phyloP scores from a whole-genome alignment of 1,284 basidiomycete genomes.

The Ustilago loliicola region DNA sequence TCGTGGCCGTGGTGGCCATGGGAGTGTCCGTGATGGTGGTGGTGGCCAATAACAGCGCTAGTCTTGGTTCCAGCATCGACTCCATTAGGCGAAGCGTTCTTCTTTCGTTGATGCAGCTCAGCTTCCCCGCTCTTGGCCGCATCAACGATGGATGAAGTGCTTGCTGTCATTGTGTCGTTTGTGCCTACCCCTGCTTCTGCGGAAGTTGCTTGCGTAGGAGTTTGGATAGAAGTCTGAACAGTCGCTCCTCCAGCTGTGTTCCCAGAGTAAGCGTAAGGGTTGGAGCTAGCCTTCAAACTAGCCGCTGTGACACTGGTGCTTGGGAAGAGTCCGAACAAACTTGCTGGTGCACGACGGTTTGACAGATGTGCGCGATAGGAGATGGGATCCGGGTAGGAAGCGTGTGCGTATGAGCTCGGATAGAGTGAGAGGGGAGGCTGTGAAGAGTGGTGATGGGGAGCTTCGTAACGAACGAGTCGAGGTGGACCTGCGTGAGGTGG shows the following conservation, averaged over 20 bases:
- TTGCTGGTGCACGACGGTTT: constrained; percentile 47
- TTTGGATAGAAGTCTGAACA: constrained; percentile 15
- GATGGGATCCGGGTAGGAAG: constrained; percentile 38
- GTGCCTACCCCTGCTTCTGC: neutral
- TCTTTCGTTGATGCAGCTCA: constrained; percentile 32
- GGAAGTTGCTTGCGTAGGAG: neutral
- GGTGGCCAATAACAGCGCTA: constrained; percentile 18
- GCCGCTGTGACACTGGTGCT: constrained; percentile 45
- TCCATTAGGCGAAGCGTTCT: neutral
- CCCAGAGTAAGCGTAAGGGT: constrained; percentile 30
- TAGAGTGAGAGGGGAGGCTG: constrained; percentile 30
- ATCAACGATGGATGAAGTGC: constrained; percentile 29
- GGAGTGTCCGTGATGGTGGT: constrained; percentile 25
- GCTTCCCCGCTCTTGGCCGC: constrained; percentile 29
- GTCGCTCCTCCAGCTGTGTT: neutral
- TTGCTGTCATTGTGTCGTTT: constrained; percentile 14
- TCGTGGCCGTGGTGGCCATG: constrained; percentile 63
- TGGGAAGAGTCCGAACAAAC: constrained; percentile 45
- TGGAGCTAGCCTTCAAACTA: constrained; percentile 19
- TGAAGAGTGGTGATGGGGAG: constrained; percentile 4
- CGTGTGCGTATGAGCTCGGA: constrained; percentile 40
- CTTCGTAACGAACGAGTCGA: constrained; percentile 48
- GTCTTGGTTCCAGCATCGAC: constrained; percentile 14
- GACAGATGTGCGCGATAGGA: constrained; percentile 47
- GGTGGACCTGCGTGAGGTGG: constrained; percentile 49